Base-by-base conservation (phyloP, 1,284 basidiomycete species). In the Cutaneotrichosporon dermatis region DNA sequence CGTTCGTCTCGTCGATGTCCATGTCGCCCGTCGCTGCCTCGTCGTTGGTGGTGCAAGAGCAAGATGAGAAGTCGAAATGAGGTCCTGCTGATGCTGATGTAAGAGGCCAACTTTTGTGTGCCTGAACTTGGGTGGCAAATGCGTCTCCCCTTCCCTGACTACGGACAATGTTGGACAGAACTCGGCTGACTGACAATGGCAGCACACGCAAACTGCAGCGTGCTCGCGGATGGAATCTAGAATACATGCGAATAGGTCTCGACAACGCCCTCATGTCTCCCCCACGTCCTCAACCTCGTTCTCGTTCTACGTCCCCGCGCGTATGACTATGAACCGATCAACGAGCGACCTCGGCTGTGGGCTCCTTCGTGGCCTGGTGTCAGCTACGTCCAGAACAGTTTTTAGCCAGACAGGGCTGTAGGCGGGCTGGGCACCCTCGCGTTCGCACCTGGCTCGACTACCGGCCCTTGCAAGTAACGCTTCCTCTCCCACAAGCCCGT, bases 401-500 rank as follows among this genome's bases (percentile, higher is more conserved):
- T n/a, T n/a, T n/a, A n/a, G n/a, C n/a, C n/a, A n/a, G n/a, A n/a
- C n/a, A n/a, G n/a, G n/a, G n/a, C n/a, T n/a, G n/a, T n/a, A n/a
- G n/a, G n/a, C n/a, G n/a, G n/a, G n/a, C n/a, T n/a, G n/a, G n/a
- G n/a, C n/a, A n/a, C n/a, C n/a, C n/a, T n/a, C n/a, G n/a, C n/a
- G n/a, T n/a, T n/a, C 74, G 63, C 55, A 75, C 73, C 48, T 66
- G 88, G 88, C 71, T 92, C 92, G 58, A n/a, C n/a, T n/a, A n/a
- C n/a, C n/a, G n/a, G n/a, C n/a, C n/a, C n/a, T n/a, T n/a, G n/a
- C n/a, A n/a, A n/a, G n/a, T n/a, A n/a, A n/a, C n/a, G n/a, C n/a
- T n/a, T 92, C 90, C 67, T 94, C 92, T 56, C 85, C 88, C 33
- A 81, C 74, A 2, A 74, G 75, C 3, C 81, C 79, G 67, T 96